These are phyloP conservation scores for Brettanomyces naardenensis DNA, from an alignment of 805 yeast species.

Conservation along the genomic window DNA sequence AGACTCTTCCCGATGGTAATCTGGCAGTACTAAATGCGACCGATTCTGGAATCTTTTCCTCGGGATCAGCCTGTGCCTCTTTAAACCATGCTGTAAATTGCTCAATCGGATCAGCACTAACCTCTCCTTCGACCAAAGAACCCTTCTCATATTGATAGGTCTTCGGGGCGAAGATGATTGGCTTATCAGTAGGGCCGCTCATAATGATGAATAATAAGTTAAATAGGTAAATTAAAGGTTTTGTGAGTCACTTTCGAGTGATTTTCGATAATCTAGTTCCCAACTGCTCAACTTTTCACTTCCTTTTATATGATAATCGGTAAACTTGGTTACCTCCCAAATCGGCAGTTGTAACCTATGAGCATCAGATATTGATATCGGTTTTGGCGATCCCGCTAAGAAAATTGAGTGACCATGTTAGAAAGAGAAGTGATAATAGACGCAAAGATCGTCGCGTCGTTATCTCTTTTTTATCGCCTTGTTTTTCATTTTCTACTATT, in stretches of 20 bases:
- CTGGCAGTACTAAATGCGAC: conserved; percentile 83
- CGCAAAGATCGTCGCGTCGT: no score
- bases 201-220: not conserved
- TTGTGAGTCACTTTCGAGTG: no score
- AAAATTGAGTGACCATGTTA: no score
- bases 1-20: conserved; percentile 84
- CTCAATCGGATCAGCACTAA: conserved; percentile 53
- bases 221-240: not conserved
- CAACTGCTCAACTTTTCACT: no score
- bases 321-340: no score
- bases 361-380: no score
- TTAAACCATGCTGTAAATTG: conserved; percentile 84
- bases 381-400: no score
- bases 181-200: conserved; percentile 14
- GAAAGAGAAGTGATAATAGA: no score
- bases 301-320: no score
- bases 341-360: no score
- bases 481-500: no score
- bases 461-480: no score
- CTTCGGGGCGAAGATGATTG: conserved; percentile 60
- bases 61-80: conserved; percentile 50
- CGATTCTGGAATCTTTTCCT: conserved; percentile 70
- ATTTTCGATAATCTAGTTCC: conserved; percentile 1
- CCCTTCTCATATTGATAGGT: conserved; percentile 81
- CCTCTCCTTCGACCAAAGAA: conserved; percentile 45